A percentile compares a stretch with the other conserved stretches of the same genome.
Conservation (phyloP, 1,284 basidiomycete species). For the Mycena sp. region DNA sequence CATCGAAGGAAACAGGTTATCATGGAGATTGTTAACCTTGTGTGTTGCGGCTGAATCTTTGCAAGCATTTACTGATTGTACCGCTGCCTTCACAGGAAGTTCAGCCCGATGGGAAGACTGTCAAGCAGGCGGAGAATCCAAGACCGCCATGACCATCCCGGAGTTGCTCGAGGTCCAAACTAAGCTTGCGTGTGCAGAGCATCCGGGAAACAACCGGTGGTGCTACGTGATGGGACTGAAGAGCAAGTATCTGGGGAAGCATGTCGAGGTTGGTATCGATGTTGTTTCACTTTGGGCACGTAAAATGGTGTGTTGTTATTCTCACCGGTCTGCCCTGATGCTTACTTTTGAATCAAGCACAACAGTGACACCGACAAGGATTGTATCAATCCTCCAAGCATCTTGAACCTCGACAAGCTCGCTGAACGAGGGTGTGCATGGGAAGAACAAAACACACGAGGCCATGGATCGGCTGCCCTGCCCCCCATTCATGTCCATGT, state of each 20-base stretch:
- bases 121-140: not conserved
- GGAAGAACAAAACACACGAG: no score
- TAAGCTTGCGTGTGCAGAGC: not conserved
- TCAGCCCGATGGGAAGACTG: not conserved
- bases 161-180: not conserved
- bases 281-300: not conserved
- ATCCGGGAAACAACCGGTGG: conserved; percentile 1
- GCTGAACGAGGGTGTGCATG: no score
- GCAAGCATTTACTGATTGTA: not conserved
- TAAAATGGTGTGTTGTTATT: not conserved
- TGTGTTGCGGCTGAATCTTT: not conserved
- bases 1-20: not conserved
- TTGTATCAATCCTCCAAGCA: not conserved
- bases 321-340: not conserved
- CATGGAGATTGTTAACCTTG: not conserved
- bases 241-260: not conserved
- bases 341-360: not conserved
- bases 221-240: not conserved
- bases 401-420: not conserved
- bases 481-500: no score
- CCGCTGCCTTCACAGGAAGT: not conserved
- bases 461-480: no score
- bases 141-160: not conserved
- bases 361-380: not conserved
- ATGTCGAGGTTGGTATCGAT: not conserved